A percentile compares a stretch with the other conserved stretches of the same genome.
These are phyloP conservation scores for Venustampulla echinocandica DNA, from an alignment of 495 filamentous ascomycete species.

Conservation along the genomic window DNA sequence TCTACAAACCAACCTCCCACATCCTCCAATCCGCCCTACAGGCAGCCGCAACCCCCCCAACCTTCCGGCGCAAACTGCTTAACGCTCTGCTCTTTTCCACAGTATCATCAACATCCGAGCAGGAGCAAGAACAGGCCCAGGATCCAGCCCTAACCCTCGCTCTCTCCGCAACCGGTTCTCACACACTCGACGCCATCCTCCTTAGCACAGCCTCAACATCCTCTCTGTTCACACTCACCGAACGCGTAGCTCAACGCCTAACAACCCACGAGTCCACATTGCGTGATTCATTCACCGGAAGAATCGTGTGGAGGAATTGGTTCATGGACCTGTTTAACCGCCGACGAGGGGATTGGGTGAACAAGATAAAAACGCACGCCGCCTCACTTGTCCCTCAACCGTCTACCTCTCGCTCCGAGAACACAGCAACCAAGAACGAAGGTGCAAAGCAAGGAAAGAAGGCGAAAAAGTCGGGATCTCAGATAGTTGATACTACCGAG, in stretches of 20 bases:
- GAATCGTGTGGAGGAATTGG: constrained; percentile 89
- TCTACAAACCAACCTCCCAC: constrained; percentile 21
- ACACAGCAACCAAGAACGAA: neutral
- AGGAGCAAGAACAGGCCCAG: too few relatives aligned
- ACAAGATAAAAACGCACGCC: constrained; percentile 13
- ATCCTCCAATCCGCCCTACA: constrained; percentile 22
- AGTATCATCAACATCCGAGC: constrained; percentile 38
- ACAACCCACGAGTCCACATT: constrained; percentile 50
- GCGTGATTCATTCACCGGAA: constrained; percentile 64
- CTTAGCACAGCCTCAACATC: constrained; percentile 43
- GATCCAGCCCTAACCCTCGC: constrained; percentile 51
- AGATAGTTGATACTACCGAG: neutral
- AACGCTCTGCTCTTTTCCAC: constrained; percentile 13
- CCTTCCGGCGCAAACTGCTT: constrained; percentile 23
- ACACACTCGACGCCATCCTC: constrained; percentile 74
- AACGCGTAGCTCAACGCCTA: constrained; percentile 38
- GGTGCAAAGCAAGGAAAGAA: constrained; percentile 3
- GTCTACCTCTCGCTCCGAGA: neutral
- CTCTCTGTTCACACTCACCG: constrained; percentile 43
- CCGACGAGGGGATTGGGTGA: constrained; percentile 20
- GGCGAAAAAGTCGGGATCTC: constrained; percentile 7
- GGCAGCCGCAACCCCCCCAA: constrained; percentile 2
- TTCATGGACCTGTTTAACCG: constrained; percentile 73
- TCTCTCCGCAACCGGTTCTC: constrained; percentile 60
- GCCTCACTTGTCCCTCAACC: neutral